Base-by-base conservation (phyloP, 805 yeast genomes). In the Teunomyces funiuensis region DNA sequence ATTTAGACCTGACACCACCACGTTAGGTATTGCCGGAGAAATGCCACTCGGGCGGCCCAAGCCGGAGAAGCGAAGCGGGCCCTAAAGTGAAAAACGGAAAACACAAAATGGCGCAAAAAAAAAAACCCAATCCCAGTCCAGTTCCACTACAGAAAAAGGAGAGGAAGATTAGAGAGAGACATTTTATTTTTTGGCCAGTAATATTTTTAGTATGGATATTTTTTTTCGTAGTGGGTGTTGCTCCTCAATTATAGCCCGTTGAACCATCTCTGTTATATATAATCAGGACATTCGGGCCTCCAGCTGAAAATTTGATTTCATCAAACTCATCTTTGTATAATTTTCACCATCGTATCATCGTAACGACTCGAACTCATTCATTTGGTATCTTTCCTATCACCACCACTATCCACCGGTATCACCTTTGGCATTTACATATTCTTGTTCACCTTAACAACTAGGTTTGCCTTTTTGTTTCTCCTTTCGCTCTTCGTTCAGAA, bases 221-320 rank as follows among this genome's bases (percentile, higher is more conserved):
- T 28, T 28, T 31, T 30, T 31, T 31, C 9, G 23, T 31, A n/a
- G 18, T 31, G 14, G 23, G 18, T 17, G 34, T 31, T 31, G 34
- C 34, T 31, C 34, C 34, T 20, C 34, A 31, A 18, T 31, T 19
- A 31, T 31, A 31, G 22, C 16, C 25, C 19, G 34, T 31, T 13
- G 25, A 31, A 31, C 19, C 19, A n/a, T 31, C 34, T 17, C 19
- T 19, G 25, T 17, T 31, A 31, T 31, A 31, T 31, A 31, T 31
- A 31, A 31, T 31, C 34, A 31, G 34, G 34, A 31, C 13, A 31
- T 31, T 31, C 34, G 34, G 34, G n/a, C 34, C 16, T 17, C 34
- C 13, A 16, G 15, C n/a, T 23, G 19, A 31, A 31, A 31, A 17
- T 31, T 31, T 31, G 22, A 16, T 18, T 11, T n/a, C n/a, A 23